Conservation (phyloP, 306 rosid genomes). For the Trifolium fragiferum region DNA sequence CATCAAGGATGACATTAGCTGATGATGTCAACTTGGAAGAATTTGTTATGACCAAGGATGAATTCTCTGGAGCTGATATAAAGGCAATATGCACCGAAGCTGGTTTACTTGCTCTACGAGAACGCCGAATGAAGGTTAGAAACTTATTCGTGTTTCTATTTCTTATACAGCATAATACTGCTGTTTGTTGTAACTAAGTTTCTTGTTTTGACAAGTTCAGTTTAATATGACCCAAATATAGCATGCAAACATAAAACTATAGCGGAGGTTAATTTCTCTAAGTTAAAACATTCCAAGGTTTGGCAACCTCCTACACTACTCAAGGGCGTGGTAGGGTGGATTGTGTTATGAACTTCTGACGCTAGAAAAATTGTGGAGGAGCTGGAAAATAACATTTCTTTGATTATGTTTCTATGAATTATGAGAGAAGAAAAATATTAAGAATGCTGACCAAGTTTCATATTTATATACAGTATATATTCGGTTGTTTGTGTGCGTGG, state of each 20-base stretch:
- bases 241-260: neutral
- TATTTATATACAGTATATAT: neutral
- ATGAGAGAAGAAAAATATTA: neutral
- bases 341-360: neutral
- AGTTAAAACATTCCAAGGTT: constrained; percentile 1
- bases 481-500: neutral
- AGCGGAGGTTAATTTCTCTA: constrained; percentile 9
- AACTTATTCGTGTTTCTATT: constrained; percentile 5
- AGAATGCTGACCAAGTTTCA: neutral
- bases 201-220: constrained; percentile 14
- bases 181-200: constrained; percentile 23
- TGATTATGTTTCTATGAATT: neutral
- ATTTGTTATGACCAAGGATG: constrained; percentile 98
- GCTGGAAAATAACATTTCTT: neutral
- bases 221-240: constrained; percentile 6
- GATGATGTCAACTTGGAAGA: constrained; percentile 98
- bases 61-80: constrained; percentile 97
- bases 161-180: constrained; percentile 1
- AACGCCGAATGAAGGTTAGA: constrained; percentile 96
- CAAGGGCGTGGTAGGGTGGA: constrained; percentile 17
- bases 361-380: constrained; percentile 3
- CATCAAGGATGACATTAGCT: constrained; percentile 95
- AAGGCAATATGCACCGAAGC: constrained; percentile 99
- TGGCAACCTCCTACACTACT: neutral
- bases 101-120: constrained; percentile 92